Evolutionary conservation across 306 rosid species (phyloP).

Genomic region (Erythrophleum fordii): DNA sequence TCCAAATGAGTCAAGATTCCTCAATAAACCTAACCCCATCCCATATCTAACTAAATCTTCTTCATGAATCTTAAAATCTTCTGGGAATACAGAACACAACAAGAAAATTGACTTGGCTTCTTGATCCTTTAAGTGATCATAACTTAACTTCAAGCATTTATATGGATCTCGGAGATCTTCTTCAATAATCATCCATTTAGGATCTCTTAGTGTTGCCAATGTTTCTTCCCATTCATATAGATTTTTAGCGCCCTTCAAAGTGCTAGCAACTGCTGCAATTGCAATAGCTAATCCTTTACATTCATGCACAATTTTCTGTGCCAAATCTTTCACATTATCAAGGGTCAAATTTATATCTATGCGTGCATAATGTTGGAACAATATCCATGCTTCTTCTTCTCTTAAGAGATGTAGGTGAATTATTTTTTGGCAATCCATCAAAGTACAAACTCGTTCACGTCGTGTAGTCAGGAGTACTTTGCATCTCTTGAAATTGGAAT

Average conservation of each 20-base stretch:
- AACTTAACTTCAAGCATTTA: neutral
- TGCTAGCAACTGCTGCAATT: neutral
- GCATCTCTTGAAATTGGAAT: neutral
- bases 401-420: neutral
- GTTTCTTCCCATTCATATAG: neutral
- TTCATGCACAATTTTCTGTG: neutral
- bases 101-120: neutral
- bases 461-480: neutral
- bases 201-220: neutral
- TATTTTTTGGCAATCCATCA: neutral
- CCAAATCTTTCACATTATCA: fast-evolving
- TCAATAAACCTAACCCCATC: neutral
- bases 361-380: neutral
- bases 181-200: neutral
- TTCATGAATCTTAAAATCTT: neutral
- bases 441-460: neutral
- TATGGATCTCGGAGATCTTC: neutral
- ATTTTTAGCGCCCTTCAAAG: neutral
- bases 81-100: neutral
- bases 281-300: neutral
- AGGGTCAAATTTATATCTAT: neutral
- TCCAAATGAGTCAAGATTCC: neutral
- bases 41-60: neutral
- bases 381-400: neutral
- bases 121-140: neutral